phyloP scores from a whole-genome alignment of 805 yeast genomes.

The Saccharomycopsis sp. region DNA sequence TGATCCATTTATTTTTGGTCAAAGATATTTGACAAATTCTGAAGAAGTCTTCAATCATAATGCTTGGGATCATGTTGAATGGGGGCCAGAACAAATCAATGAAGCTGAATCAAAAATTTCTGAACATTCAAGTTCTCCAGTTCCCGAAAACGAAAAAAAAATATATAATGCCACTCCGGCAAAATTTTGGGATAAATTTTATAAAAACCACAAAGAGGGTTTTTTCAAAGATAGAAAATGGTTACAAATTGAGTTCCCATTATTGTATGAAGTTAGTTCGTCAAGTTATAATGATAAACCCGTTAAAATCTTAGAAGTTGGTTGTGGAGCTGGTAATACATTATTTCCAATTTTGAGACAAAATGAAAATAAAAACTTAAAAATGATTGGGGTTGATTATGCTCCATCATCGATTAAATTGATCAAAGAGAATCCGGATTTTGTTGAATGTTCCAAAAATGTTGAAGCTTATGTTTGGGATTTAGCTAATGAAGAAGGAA shows the following conservation, averaged over 20 bases:
- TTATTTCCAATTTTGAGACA: conserved; percentile 80
- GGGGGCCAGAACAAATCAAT: conserved; percentile 83
- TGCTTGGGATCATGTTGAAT: conserved; percentile 93
- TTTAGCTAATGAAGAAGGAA: conserved; percentile 63
- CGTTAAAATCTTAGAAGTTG: conserved; percentile 74
- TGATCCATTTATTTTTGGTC: conserved; percentile 87
- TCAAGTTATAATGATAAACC: conserved; percentile 48
- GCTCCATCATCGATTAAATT: conserved; percentile 83
- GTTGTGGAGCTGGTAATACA: conserved; percentile 98
- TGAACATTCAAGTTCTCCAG: conserved; percentile 73
- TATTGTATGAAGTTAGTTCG: conserved; percentile 67
- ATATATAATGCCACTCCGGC: conserved; percentile 80
- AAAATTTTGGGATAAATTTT: conserved; percentile 90
- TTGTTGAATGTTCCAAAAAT: conserved; percentile 34
- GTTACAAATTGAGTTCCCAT: conserved; percentile 91
- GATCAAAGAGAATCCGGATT: conserved; percentile 55
- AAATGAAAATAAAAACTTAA: conserved; percentile 69
- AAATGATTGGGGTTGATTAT: conserved; percentile 80
- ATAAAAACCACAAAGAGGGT: conserved; percentile 81
- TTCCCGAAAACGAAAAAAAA: conserved; percentile 74
- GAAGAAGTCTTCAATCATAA: conserved; percentile 85
- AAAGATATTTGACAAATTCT: conserved; percentile 58
- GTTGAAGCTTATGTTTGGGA: conserved; percentile 95
- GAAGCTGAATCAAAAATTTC: conserved; percentile 68
- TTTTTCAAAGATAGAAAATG: conserved; percentile 96